Evolutionary conservation across 2,329 filamentous ascomycete genomes (phyloP).

Genomic region (Sclerotinia borealis): DNA sequence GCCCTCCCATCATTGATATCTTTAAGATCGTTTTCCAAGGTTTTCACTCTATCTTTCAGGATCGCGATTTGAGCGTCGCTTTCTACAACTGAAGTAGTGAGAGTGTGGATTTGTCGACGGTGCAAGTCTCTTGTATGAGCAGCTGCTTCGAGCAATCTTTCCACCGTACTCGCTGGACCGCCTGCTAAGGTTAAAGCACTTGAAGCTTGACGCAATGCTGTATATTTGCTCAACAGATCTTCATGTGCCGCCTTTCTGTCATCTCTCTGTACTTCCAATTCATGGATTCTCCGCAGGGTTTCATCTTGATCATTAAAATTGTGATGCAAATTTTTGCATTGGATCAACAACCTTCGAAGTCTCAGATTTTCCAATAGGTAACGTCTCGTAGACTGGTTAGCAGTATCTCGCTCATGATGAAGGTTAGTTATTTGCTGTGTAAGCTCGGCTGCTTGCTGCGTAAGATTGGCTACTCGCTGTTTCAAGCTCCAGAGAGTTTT

Average conservation of each 20-base stretch:
- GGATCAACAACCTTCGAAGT: background rate
- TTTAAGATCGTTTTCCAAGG: background rate
- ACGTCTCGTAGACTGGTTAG: background rate
- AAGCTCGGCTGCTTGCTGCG: background rate
- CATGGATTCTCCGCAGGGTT: background rate
- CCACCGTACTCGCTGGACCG: background rate
- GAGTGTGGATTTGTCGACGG: background rate
- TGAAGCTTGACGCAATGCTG: background rate
- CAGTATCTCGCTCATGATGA: background rate
- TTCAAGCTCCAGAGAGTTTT: background rate
- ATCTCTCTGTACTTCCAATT: background rate
- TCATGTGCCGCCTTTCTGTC: background rate
- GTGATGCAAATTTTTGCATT: background rate
- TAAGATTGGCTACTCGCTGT: background rate
- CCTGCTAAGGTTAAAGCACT: background rate
- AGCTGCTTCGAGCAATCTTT: background rate
- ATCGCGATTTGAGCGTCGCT: background rate
- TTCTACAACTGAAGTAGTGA: background rate
- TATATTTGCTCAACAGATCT: background rate
- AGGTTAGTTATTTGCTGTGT: background rate
- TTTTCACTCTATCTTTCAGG: background rate
- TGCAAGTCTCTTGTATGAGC: background rate
- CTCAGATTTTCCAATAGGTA: background rate
- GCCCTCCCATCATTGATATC: background rate
- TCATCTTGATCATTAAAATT: background rate